phyloP scores from a whole-genome alignment of 495 filamentous ascomycete genomes.

The Filosporella fistucella region DNA sequence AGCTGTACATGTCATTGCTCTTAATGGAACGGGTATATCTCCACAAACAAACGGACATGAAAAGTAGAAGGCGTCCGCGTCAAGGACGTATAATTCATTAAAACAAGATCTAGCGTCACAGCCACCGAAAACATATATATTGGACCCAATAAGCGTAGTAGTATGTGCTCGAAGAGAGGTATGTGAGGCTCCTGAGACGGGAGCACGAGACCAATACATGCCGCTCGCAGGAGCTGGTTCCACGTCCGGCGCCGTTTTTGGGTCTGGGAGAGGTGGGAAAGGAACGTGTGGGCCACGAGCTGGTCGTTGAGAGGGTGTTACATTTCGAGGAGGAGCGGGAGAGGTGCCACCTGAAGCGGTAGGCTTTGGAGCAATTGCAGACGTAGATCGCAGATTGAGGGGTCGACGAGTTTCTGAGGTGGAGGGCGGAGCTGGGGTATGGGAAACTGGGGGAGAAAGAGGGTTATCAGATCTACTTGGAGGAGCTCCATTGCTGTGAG shows the following conservation, averaged over 20 bases:
- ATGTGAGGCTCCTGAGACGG: constrained; percentile 49
- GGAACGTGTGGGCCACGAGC: constrained; percentile 32
- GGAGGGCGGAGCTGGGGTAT: constrained; percentile 6
- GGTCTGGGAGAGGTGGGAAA: constrained; percentile 53
- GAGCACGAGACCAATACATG: constrained; percentile 65
- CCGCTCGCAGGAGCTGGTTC: constrained; percentile 57
- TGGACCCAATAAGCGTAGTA: constrained; percentile 54
- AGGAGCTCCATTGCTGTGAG: constrained; percentile 10
- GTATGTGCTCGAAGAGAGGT: constrained; percentile 58
- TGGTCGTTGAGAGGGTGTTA: constrained; percentile 14
- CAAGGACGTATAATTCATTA: constrained; percentile 60
- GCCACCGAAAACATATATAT: constrained; percentile 62
- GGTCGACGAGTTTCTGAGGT: constrained; percentile 14
- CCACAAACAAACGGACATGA: constrained; percentile 53
- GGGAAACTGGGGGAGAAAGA: constrained; percentile 11
- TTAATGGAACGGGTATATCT: constrained; percentile 54
- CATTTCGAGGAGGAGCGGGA: constrained; percentile 13
- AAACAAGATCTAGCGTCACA: constrained; percentile 61
- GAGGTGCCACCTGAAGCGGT: constrained; percentile 14
- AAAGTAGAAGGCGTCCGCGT: constrained; percentile 63
- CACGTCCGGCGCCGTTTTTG: constrained; percentile 51
- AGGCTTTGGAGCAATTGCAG: constrained; percentile 42
- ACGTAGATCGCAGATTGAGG: constrained; percentile 41
- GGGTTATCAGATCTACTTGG: constrained; percentile 13
- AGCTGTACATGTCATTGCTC: constrained; percentile 63